Conservation (phyloP, 2,329 filamentous ascomycete species). For the Hypoxylon sp. region DNA sequence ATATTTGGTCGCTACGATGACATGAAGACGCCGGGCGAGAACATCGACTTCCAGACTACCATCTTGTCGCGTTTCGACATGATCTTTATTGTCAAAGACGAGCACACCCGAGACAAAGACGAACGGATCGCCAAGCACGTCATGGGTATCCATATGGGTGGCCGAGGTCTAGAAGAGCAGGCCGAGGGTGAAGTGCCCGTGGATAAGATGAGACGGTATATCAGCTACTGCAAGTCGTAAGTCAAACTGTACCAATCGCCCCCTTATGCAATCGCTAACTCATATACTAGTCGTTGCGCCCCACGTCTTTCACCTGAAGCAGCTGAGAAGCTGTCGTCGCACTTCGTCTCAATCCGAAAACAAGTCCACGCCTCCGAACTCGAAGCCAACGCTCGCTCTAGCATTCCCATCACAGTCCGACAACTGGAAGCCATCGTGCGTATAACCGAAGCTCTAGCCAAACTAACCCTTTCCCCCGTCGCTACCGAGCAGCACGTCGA, state of each 20-base stretch:
- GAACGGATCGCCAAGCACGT: constrained; percentile 96
- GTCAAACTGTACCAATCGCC: constrained; percentile 54
- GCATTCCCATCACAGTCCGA: constrained; percentile 96
- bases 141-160: constrained; percentile 96
- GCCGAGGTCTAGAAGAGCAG: constrained; percentile 83
- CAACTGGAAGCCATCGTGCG: constrained; percentile 97
- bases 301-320: constrained; percentile 91
- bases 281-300: constrained; percentile 78
- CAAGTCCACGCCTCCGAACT: constrained; percentile 94
- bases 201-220: constrained; percentile 97
- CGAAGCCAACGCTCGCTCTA: constrained; percentile 89
- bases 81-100: constrained; percentile 98
- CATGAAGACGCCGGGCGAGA: constrained; percentile 96
- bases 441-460: constrained; percentile 95
- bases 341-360: constrained; percentile 95
- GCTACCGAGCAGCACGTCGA: constrained; percentile 94
- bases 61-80: constrained; percentile 99
- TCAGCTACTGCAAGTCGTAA: constrained; percentile 96
- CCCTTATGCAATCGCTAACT: constrained; percentile 49
- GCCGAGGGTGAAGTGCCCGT: constrained; percentile 90
- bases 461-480: constrained; percentile 85
- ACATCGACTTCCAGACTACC: constrained; percentile 99
- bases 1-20: constrained; percentile 99
- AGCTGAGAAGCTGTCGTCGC: constrained; percentile 94
- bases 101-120: constrained; percentile 89